Conservation (phyloP, 352 stramenopile genomes). For the Plasmopara halstedii region DNA sequence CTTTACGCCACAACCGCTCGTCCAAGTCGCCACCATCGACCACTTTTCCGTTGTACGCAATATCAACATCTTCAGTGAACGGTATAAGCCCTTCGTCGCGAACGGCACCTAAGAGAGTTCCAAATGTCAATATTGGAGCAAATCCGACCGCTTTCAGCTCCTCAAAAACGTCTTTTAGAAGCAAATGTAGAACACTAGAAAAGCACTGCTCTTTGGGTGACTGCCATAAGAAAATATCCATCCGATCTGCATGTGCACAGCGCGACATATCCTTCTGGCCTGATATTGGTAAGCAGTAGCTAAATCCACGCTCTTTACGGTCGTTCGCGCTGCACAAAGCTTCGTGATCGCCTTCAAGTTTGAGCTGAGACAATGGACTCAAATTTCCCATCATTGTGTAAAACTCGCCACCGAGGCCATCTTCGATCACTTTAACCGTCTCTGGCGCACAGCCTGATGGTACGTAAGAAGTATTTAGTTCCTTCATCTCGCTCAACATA, state of each 20-base stretch:
- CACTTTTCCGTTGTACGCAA: slow-evolving; percentile 23
- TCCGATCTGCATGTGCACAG: slow-evolving; percentile 30
- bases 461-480: neutral
- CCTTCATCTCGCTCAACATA: neutral
- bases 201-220: slow-evolving; percentile 27
- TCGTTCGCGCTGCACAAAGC: slow-evolving; percentile 7
- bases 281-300: slow-evolving; percentile 42
- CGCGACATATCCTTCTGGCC: slow-evolving; percentile 26
- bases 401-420: neutral
- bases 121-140: slow-evolving; percentile 27
- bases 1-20: slow-evolving; percentile 22
- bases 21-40: slow-evolving; percentile 8
- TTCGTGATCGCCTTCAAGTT: slow-evolving; percentile 12
- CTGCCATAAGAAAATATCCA: slow-evolving; percentile 27
- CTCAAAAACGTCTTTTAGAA: slow-evolving; percentile 41
- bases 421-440: neutral
- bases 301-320: neutral
- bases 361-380: slow-evolving; percentile 2
- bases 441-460: neutral
- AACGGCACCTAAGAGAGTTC: slow-evolving; percentile 37
- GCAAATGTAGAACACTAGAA: slow-evolving; percentile 37
- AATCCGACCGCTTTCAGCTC: slow-evolving; percentile 19
- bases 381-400: slow-evolving; percentile 3
- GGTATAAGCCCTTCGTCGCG: slow-evolving; percentile 34
- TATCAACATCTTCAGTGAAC: slow-evolving; percentile 43